These are phyloP conservation scores for Pyricularia grisea DNA, from an alignment of 2,329 filamentous ascomycete genomes.

Conservation along the genomic window DNA sequence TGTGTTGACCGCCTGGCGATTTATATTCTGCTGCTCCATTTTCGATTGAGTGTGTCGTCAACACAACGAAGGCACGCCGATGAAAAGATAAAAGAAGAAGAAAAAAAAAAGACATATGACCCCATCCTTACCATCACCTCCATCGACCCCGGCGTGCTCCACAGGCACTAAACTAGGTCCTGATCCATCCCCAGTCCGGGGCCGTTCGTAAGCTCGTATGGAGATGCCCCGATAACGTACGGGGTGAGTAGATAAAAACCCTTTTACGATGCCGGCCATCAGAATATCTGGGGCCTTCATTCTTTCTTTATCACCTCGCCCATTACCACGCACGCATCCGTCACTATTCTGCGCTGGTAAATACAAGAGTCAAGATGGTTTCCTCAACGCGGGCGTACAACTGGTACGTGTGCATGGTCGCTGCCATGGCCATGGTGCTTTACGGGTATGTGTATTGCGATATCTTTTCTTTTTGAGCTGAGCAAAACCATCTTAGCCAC, in stretches of 20 bases:
- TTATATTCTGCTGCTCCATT: neutral
- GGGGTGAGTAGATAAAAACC: neutral
- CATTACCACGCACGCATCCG: neutral
- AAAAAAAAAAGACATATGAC: neutral
- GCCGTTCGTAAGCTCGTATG: neutral
- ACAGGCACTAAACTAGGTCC: neutral
- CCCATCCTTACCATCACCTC: neutral
- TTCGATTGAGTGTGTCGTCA: neutral
- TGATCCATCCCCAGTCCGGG: neutral
- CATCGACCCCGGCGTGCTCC: neutral
- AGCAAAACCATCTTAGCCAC: no score
- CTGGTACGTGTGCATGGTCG: constrained; percentile 50
- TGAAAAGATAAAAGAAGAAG: neutral
- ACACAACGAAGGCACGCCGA: neutral
- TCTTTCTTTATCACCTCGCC: neutral
- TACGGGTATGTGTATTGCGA: constrained; percentile 52
- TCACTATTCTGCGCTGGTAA: neutral
- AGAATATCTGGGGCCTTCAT: neutral
- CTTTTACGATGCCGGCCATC: neutral
- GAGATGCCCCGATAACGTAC: neutral
- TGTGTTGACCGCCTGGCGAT: no score
- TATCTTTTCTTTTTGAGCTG: no score
- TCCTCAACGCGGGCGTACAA: constrained; percentile 16
- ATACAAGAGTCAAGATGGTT: constrained; percentile 13
- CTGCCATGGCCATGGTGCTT: constrained; percentile 65